phyloP scores from a whole-genome alignment of 192 early-diverging fungal genomes.

The Geosiphon pyriformis region DNA sequence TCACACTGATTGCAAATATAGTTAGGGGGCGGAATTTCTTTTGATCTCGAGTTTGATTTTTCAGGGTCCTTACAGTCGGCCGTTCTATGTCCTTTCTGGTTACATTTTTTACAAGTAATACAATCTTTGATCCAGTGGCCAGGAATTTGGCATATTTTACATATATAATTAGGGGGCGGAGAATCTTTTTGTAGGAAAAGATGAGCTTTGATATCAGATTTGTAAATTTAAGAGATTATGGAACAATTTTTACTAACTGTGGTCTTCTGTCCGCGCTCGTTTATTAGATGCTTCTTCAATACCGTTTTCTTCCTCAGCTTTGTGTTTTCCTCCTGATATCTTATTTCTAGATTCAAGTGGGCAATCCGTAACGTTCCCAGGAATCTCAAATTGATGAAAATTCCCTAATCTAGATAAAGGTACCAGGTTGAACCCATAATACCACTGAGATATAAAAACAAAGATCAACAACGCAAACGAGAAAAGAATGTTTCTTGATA shows the following conservation, averaged over 20 bases:
- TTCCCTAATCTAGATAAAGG: constrained; percentile 48
- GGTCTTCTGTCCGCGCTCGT: background rate
- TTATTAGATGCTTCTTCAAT: background rate
- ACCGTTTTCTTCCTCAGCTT: background rate
- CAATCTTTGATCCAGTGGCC: constrained; percentile 47
- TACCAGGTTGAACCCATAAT: constrained; percentile 83
- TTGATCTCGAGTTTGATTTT: background rate
- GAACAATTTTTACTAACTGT: constrained; percentile 12
- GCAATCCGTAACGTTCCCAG: constrained; percentile 50
- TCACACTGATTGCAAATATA: constrained; percentile 50
- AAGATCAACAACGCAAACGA: too few relatives aligned
- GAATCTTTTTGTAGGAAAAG: constrained; percentile 7
- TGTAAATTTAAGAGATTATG: background rate
- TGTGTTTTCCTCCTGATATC: background rate
- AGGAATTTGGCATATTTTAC: constrained; percentile 35
- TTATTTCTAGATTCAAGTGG: constrained; percentile 39
- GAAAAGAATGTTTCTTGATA: background rate
- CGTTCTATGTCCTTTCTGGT: background rate
- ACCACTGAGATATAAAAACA: constrained; percentile 75
- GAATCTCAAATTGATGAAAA: constrained; percentile 31
- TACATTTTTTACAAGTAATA: constrained; percentile 25
- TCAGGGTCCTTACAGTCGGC: background rate
- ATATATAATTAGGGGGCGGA: constrained; percentile 46
- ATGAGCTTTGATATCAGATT: background rate
- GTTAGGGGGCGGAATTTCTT: constrained; percentile 19